phyloP scores from a whole-genome alignment of 169 alveolate genomes.

The Plasmodium yoelii region DNA sequence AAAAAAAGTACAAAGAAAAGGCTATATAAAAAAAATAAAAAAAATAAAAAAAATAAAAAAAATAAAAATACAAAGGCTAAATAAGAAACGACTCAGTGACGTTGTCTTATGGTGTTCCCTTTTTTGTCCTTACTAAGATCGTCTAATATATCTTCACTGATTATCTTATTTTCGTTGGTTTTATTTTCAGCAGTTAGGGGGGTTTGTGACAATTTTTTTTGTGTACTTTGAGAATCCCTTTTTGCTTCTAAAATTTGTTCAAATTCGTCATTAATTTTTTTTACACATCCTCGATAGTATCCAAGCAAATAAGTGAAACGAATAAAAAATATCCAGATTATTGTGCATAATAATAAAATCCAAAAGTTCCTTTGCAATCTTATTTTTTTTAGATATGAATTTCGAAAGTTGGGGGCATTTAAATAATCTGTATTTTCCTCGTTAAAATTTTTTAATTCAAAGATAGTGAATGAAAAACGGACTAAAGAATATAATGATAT shows the following conservation, averaged over 20 bases:
- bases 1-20: too few species aligned
- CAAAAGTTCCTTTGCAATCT: slow-evolving; percentile 69
- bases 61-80: too few species aligned
- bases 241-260: slow-evolving; percentile 31
- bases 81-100: too few species aligned
- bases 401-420: not conserved
- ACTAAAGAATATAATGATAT: slow-evolving; percentile 54
- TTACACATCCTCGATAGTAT: slow-evolving; percentile 56
- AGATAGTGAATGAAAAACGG: slow-evolving; percentile 21
- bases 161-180: too few species aligned
- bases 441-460: slow-evolving; percentile 20
- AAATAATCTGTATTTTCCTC: slow-evolving; percentile 5
- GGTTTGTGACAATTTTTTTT: not conserved
- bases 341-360: slow-evolving; percentile 53
- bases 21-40: too few species aligned
- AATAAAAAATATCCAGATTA: slow-evolving; percentile 60
- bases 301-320: slow-evolving; percentile 45
- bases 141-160: too few species aligned
- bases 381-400: slow-evolving; percentile 52
- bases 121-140: too few species aligned
- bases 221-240: slow-evolving; percentile 1
- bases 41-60: too few species aligned
- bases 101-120: too few species aligned
- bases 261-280: slow-evolving; percentile 58
- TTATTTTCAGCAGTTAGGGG: too few species aligned